These are phyloP conservation scores for Trichoderma erinaceum DNA, from an alignment of 495 filamentous ascomycete species.

Conservation along the genomic window DNA sequence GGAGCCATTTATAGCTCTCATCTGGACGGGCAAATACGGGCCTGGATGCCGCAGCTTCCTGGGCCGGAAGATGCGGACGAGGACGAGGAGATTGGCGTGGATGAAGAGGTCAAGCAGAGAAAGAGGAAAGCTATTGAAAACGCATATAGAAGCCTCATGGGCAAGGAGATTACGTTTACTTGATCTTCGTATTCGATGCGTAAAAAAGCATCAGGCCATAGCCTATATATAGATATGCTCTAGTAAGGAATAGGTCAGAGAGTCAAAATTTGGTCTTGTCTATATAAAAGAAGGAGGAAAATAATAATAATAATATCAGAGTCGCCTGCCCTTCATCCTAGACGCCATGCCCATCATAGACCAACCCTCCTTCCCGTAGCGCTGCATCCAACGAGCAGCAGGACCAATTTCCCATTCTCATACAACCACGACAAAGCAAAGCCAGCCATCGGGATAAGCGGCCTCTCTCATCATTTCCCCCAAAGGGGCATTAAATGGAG, in stretches of 20 bases:
- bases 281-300: not conserved
- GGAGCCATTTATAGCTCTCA: conserved; percentile 52
- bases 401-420: not conserved
- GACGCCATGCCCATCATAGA: not conserved
- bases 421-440: conserved; percentile 67
- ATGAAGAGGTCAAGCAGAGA: conserved; percentile 29
- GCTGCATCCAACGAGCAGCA: not conserved
- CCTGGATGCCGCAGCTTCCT: conserved; percentile 49
- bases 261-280: not conserved
- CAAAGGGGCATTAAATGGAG: conserved; percentile 76
- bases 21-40: conserved; percentile 52
- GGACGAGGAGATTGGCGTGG: conserved; percentile 32
- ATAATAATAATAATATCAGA: not conserved
- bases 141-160: conserved; percentile 47
- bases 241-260: too few relatives aligned
- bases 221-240: too few relatives aligned
- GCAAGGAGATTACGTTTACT: conserved; percentile 47
- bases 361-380: too few relatives aligned
- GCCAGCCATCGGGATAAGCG: conserved; percentile 87
- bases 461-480: conserved; percentile 77
- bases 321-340: not conserved
- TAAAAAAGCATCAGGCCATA: not conserved
- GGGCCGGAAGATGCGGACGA: conserved; percentile 41
- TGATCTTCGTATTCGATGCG: conserved; percentile 15
- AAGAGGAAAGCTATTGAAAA: conserved; percentile 59